Conservation (phyloP, 1,284 basidiomycete species). For the Anthracocystis setariae region DNA sequence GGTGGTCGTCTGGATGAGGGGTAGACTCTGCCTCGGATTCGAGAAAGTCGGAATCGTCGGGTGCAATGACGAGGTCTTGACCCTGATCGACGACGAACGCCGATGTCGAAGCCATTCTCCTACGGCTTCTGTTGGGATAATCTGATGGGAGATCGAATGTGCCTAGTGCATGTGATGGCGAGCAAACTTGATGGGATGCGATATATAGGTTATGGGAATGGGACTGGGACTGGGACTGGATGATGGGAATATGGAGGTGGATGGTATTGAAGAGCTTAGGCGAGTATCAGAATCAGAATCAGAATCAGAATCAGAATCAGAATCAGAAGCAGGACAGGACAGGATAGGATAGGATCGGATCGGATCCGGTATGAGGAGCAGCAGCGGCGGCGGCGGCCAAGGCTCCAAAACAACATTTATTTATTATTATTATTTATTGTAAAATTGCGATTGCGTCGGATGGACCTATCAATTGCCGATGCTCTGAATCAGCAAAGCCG, state of each 20-base stretch:
- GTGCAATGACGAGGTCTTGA: constrained; percentile 39
- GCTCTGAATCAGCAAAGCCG: neutral
- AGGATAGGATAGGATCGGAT: too few relatives aligned
- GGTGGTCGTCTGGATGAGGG: constrained; percentile 18
- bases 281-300: neutral
- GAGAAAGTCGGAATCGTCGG: constrained; percentile 61
- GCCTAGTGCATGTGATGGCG: neutral
- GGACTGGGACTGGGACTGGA: too few relatives aligned
- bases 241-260: neutral
- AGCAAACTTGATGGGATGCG: neutral
- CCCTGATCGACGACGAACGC: constrained; percentile 29
- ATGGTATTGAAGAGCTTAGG: neutral
- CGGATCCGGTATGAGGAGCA: too few relatives aligned
- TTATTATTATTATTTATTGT: too few relatives aligned
- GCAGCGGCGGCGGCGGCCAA: too few relatives aligned
- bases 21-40: constrained; percentile 46
- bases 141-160: neutral
- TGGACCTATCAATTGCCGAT: neutral
- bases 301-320: constrained; percentile 1
- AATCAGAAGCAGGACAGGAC: too few relatives aligned
- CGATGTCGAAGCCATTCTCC: constrained; percentile 38
- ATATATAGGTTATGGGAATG: too few relatives aligned
- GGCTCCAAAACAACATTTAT: neutral
- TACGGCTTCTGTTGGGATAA: too few relatives aligned
- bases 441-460: neutral